Evolutionary conservation across 1,139 yeast genomes (phyloP), one percentile per base, ranked within the genome.

Genomic region (Hansenula lynferdii): DNA sequence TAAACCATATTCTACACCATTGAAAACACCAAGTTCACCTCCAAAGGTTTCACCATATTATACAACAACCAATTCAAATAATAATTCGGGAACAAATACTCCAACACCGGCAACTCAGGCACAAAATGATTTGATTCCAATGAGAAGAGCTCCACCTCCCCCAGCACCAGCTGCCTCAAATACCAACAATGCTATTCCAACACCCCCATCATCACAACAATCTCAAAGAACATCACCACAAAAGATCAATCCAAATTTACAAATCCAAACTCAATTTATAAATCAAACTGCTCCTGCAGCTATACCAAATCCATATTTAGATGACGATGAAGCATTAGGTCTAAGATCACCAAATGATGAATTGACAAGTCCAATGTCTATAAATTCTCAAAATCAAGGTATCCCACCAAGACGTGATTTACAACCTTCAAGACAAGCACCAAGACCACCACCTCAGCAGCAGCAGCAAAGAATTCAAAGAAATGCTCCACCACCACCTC

Each of bases 81-180:
- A 16, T 25, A 31, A 19, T 20, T 24, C 26, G 12, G 26, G 26
- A 5, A 24, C 32, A 11, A 35, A 31, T 16, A 36, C 44, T 20
- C 24, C 42, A 25, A 35, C 24, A 8, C 43, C 39, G n/a, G n/a
- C n/a, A 15, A 35, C 29, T 12, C 20, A 42, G 17, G 18, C 40
- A 23, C 20, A 19, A 26, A 26, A 28, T 27, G 51, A 62, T 29
- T 47, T 67, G 43, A 52, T 66, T 16, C 77, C 77, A 14, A 62
- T 61, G 49, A 65, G 77, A 49, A 65, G 64, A 41, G 74, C 77
- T 1, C 74, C 77, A 12, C 62, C 70, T 6, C 72, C 74, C 9
- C 73, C 75, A 31, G 56, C 48, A 25, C 27, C 34, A 14, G 22
- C 39, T 19, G 36, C 24, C 8, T 25, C 27, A 22, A n/a, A n/a